Evolutionary conservation across 352 stramenopile genomes (phyloP).

Genomic region (Halophytophthora polymorphica): DNA sequence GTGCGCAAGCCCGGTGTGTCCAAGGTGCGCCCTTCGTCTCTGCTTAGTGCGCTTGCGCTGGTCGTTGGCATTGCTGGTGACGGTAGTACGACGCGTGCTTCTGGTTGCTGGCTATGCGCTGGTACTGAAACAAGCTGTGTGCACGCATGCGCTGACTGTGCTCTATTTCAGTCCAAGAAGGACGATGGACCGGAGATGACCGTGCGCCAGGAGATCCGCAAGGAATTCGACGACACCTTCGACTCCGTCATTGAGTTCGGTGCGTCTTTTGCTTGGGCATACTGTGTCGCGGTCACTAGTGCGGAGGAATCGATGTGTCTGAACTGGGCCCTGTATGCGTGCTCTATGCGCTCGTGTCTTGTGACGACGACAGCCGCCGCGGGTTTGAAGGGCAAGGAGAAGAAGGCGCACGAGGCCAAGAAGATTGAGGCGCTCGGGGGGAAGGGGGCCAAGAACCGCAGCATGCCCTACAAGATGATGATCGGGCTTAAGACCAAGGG

Average conservation of each 20-base stretch:
- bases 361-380: conserved; percentile 27
- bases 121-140: too few relatives aligned
- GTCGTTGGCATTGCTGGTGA: not conserved
- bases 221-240: conserved; percentile 77
- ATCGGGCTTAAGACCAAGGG: conserved; percentile 71
- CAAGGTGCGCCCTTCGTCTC: conserved; percentile 20
- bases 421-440: conserved; percentile 68
- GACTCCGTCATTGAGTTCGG: conserved; percentile 72
- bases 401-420: conserved; percentile 70
- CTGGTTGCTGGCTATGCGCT: conserved; percentile 1
- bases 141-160: not conserved
- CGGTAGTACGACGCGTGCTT: not conserved
- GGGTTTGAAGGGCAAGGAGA: conserved; percentile 76
- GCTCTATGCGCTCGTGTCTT: not conserved
- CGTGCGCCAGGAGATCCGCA: conserved; percentile 61
- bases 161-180: conserved; percentile 16
- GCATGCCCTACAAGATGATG: conserved; percentile 70
- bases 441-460: conserved; percentile 52
- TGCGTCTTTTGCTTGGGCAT: conserved; percentile 14
- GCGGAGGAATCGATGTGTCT: conserved; percentile 1
- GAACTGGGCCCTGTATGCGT: not conserved
- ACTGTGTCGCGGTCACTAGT: too few relatives aligned
- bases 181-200: conserved; percentile 42
- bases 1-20: conserved; percentile 23
- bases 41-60: not conserved